Base-by-base conservation (phyloP, 2,329 filamentous ascomycete species). In the Daldinia sp. region DNA sequence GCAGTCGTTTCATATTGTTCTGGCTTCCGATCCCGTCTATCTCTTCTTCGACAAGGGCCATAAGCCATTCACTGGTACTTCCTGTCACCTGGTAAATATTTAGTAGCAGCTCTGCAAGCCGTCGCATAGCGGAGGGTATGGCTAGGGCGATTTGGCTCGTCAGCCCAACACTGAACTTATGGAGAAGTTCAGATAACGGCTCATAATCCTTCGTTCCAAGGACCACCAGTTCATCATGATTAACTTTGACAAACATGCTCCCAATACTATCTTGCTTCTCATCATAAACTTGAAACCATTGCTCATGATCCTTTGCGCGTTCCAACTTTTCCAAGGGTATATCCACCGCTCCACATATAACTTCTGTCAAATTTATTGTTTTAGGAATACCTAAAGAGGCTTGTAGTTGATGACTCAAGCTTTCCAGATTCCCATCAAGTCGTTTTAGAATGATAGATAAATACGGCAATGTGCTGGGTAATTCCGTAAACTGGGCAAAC, bases 21-120 rank as follows among this genome's bases (percentile, higher is more conserved):
- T 97, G 94, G 76, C 91, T 97, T 62, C 93, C 89, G 18, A 96
- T 90, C 0, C 95, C 95, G 76, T 98, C 96, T 64, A 99, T 98
- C 79, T 99, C 96, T 77, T 98, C 95, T 79, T 99, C 96, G 0
- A 98, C 93, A 44, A 99, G 84, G 2, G 93, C 90, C 85, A 93
- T 96, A 23, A 99, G 86, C 96, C 96, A 99, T 66, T 98, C 93
- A 48, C 87, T 87, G 2, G 93, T 92, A 41, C 89, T 88, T 0
- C 93, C 93, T 2, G 94, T 95, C 2, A 97, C 94, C 77, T 99
- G 96, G 75, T 95, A 99, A 59, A 99, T 97, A 78, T 98, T 97
- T 70, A 98, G 83, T 41, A 98, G 88, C 30, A 92, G 90, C 77
- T 98, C 94, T 1, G 94, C 92, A 7, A 98, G 80, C n/a, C 89